Percentiles rank a stretch among this genome's conserved stretches.
Conservation (phyloP, 2,329 filamentous ascomycete species). For the Talaromyces sp. region DNA sequence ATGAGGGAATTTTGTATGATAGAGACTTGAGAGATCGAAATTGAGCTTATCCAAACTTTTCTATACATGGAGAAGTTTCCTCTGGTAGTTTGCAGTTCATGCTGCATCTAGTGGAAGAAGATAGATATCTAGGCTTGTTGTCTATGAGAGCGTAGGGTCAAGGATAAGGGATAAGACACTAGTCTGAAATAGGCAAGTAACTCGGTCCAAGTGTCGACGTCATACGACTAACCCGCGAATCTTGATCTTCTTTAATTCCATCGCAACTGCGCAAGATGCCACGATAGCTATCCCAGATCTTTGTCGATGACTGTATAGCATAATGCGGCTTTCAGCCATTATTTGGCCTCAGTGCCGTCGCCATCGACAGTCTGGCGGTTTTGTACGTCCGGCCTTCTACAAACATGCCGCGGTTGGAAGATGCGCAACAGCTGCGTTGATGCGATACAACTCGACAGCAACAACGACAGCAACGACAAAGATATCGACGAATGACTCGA, state of each 20-base stretch:
- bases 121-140: too few relatives aligned
- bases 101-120: too few relatives aligned
- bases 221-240: not conserved
- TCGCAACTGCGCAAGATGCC: not conserved
- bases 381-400: not conserved
- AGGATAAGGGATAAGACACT: not conserved
- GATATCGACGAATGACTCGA: not conserved
- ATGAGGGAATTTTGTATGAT: not conserved
- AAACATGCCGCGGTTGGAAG: not conserved
- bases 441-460: slow-evolving; percentile 1
- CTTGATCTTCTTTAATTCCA: not conserved
- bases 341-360: not conserved
- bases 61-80: too few relatives aligned
- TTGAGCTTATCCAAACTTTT: too few relatives aligned
- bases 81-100: too few relatives aligned
- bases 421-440: not conserved
- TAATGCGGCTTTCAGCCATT: not conserved
- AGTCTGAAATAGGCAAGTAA: not conserved
- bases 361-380: not conserved
- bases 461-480: not conserved
- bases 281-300: not conserved
- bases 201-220: not conserved
- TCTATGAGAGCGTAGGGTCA: not conserved
- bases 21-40: not conserved
- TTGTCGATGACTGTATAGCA: not conserved